Conservation (phyloP, 1,284 basidiomycete species). For the Ustilago hordei region DNA sequence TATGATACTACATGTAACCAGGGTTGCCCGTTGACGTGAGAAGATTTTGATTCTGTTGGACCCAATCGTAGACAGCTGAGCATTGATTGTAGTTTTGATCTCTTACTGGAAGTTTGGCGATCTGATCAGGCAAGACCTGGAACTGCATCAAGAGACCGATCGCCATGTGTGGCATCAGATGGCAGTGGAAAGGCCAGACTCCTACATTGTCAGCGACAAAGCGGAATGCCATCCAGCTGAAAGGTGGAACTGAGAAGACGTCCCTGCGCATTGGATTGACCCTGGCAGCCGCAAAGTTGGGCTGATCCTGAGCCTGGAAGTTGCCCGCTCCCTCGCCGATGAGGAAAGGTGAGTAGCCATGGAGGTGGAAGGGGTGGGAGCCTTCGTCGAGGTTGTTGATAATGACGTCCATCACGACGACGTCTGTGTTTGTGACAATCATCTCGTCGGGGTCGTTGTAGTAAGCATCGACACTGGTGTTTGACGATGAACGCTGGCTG, state of each 20-base stretch:
- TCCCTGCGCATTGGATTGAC: constrained; percentile 57
- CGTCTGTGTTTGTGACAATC: constrained; percentile 47
- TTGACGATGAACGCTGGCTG: constrained; percentile 22
- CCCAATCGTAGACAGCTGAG: constrained; percentile 35
- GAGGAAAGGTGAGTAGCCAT: constrained; percentile 58
- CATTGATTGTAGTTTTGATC: constrained; percentile 30
- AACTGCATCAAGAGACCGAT: constrained; percentile 56
- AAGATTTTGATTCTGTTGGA: constrained; percentile 28
- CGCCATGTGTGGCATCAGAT: constrained; percentile 52
- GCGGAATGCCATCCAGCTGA: constrained; percentile 55
- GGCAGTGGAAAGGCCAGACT: constrained; percentile 62
- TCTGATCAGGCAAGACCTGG: constrained; percentile 39
- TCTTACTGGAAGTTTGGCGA: constrained; percentile 17
- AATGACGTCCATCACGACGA: constrained; percentile 65
- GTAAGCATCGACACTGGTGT: constrained; percentile 32
- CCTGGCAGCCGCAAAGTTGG: constrained; percentile 38
- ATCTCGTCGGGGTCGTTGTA: constrained; percentile 40
- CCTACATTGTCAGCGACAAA: constrained; percentile 60
- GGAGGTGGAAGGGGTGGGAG: constrained; percentile 72
- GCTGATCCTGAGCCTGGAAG: constrained; percentile 35
- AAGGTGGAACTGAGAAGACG: constrained; percentile 52
- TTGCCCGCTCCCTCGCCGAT: constrained; percentile 67
- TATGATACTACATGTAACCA: constrained; percentile 17
- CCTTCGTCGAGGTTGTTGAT: constrained; percentile 71
- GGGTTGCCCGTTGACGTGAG: constrained; percentile 31